Evolutionary conservation across 2,329 filamentous ascomycete species (phyloP), one percentile per base, ranked within the genome.

Genomic region (Emydomyces testavorans): DNA sequence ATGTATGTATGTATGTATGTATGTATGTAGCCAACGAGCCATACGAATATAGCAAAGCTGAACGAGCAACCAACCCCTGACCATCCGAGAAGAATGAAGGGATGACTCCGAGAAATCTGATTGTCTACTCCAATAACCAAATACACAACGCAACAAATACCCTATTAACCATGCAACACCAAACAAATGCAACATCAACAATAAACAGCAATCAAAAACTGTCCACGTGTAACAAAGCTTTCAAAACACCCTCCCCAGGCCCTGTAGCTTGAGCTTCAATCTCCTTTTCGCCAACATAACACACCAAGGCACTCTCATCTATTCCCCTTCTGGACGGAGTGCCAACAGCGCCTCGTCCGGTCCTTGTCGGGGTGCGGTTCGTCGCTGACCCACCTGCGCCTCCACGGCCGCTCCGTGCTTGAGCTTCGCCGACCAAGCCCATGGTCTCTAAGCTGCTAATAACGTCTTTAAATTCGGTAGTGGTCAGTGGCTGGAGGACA

Each of bases 391-490:
- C 67, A 11, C 36, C 29, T 20, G 24, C 28, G 65, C 66, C 60
- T 84, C 81, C 54, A 75, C 85, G 38, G 78, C 84, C 42, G 71
- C 82, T 70, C 77, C 86, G 57, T 71, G 85, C 70, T 75, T 86
- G 61, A 69, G 85, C 59, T 67, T 82, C 65, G 63, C 82, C 74
- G 4, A 95, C 75, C 18, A 96, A 71, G 1, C 86, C 89, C 39
- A 94, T 69, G 0, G 89, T 92, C 69, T 98, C 92, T 45, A 98
- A 68, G 57, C 86, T 93, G 29, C 83, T 81, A 16, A 95, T 74
- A 4, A 98, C 89, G 65, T 98, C 92, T 50, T 88, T 80, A 65
- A 98, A 98, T 64, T 98, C 92, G 4, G 87, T 92, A 59, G 79
- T 83, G 1, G 87, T 92, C 2, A 98, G 76, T 0, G 90, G 85